Base-by-base conservation (phyloP, 768 basidiomycete species). In the Lactarius hengduanensis region DNA sequence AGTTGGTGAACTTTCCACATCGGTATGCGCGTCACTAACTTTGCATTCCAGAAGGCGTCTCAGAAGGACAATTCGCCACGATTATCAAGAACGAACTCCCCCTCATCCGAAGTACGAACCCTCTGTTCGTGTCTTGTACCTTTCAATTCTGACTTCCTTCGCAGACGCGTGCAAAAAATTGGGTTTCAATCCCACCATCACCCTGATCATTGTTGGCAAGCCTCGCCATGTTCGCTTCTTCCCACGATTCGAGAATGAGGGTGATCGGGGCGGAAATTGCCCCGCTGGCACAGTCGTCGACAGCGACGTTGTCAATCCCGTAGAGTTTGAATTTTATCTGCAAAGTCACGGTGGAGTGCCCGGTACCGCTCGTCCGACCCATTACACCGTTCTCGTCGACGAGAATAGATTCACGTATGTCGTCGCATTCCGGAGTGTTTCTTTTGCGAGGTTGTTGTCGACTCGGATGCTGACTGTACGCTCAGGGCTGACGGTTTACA, bases 251-350 rank as follows among this genome's bases (percentile, higher is more conserved):
- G 62, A 63, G 0, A 68, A 71, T 8, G 83, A 88, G 10, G 83
- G 78, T 0, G 91, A 93, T 69, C 81, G 78, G 61, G 88, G 85
- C 63, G 88, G 86, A 2, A 94, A 94, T 71, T 87, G 86, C 70
- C 84, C 82, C 1, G 90, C 92, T 0, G 92, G 92, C 9, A 90
- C 90, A 0, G 89, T 94, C 16, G 82, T 92, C 28, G 92, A 94
- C 71, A 79, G 79, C 2, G 86, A 85, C 4, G 84, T 92, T 53
- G 82, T 83, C 0, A 87, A 90, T 70, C 89, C 90, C 0, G 82
- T 83, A 0, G 89, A 91, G 62, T 87, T 87, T 43, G 92, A 94
- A 69, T 94, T 85, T 74, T 92, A 90, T 71, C 79, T 94, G 4
- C 87, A 87, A 71, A 88, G 87, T 60, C 92, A 94, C 64, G 89